Conservation (phyloP, 73 alveolate genomes). For the Paramecium tetraurelia region DNA sequence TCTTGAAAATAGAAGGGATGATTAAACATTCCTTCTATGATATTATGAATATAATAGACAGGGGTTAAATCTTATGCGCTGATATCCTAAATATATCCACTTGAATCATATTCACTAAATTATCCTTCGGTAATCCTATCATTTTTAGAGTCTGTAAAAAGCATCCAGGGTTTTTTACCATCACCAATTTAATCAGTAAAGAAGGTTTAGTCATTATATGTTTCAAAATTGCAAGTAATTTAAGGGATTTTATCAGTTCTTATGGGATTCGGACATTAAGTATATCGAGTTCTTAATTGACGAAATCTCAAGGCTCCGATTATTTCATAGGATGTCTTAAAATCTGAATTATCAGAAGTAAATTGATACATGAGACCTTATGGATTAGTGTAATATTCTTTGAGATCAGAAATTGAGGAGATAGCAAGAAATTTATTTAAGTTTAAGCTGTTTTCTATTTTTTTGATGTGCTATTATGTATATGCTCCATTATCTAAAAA, state of each 20-base stretch:
- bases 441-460: background rate
- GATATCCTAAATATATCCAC: conserved; percentile 31
- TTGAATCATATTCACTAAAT: background rate
- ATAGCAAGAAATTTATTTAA: background rate
- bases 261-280: background rate
- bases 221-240: background rate
- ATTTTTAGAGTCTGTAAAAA: background rate
- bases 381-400: background rate
- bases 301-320: conserved; percentile 12
- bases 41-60: background rate
- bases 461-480: background rate
- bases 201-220: background rate
- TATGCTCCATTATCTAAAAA: conserved; percentile 35
- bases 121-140: background rate
- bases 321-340: background rate
- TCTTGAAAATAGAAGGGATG: background rate
- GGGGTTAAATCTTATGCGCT: background rate
- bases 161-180: conserved; percentile 20
- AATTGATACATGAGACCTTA: background rate
- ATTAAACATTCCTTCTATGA: background rate
- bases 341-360: background rate
- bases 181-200: background rate
- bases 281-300: background rate
- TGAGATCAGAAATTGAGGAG: background rate
- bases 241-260: background rate